Percentiles rank a stretch among this genome's conserved stretches.
Conservation (phyloP, 768 basidiomycete species). For the Trametes cubensis region DNA sequence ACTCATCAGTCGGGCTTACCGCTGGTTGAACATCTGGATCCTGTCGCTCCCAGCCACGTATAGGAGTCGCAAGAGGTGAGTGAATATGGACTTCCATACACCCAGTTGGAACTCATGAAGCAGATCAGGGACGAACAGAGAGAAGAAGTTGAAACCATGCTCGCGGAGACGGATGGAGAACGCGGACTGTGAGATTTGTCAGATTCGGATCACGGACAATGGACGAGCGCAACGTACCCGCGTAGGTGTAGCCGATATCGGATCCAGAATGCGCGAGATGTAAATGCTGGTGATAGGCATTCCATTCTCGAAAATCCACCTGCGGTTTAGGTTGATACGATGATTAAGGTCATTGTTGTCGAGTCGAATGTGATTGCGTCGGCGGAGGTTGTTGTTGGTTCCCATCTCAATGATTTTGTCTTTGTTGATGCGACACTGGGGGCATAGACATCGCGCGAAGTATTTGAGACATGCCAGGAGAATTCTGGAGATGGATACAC, state of each 20-base stretch:
- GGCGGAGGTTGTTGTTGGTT: not conserved
- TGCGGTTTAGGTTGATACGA: slow-evolving; percentile 14
- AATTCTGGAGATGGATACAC: slow-evolving; percentile 28
- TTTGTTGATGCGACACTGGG: slow-evolving; percentile 39
- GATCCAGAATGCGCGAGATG: not conserved
- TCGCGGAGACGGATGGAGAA: slow-evolving; percentile 31
- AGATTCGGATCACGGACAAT: not conserved
- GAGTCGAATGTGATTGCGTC: slow-evolving; percentile 3
- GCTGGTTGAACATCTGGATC: slow-evolving; percentile 21
- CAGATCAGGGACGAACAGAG: slow-evolving; percentile 35
- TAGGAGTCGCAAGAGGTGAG: slow-evolving; percentile 33
- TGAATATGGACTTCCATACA: slow-evolving; percentile 36
- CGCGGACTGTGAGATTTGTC: slow-evolving; percentile 32
- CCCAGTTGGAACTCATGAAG: slow-evolving; percentile 42
- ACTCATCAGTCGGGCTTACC: slow-evolving; percentile 3
- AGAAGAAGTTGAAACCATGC: slow-evolving; percentile 33
- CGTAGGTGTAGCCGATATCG: too few relatives aligned
- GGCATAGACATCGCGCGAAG: slow-evolving; percentile 44
- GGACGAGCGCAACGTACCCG: too few relatives aligned
- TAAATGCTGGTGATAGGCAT: slow-evolving; percentile 10
- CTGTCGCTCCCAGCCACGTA: slow-evolving; percentile 5
- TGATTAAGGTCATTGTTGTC: slow-evolving; percentile 7
- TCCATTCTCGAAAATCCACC: slow-evolving; percentile 26
- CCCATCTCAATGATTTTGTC: slow-evolving; percentile 37
- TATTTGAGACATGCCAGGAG: slow-evolving; percentile 42